These are phyloP conservation scores for Mycena amicta DNA, from an alignment of 768 basidiomycete species.

Conservation along the genomic window DNA sequence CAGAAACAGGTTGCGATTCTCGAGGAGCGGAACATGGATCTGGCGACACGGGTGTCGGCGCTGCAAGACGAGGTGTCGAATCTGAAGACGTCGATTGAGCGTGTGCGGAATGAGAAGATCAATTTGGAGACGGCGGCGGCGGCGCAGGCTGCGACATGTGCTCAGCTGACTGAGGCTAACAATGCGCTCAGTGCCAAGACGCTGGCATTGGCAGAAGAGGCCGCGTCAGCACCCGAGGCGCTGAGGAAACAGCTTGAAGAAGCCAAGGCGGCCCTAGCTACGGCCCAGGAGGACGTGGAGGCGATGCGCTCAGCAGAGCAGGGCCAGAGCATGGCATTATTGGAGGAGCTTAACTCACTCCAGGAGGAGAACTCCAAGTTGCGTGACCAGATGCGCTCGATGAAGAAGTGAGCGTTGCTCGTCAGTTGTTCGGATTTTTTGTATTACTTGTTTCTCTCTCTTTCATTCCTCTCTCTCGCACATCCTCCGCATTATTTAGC, in stretches of 20 bases:
- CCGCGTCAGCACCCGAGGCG: conserved; percentile 56
- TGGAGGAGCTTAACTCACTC: conserved; percentile 86
- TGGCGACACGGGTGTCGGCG: conserved; percentile 53
- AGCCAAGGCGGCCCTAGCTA: conserved; percentile 59
- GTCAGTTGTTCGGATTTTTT: background rate
- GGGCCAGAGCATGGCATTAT: conserved; percentile 76
- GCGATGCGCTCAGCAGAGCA: conserved; percentile 73
- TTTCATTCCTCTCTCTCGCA: background rate
- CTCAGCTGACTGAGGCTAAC: conserved; percentile 79
- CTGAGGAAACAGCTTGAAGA: conserved; percentile 70
- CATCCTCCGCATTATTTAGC: background rate
- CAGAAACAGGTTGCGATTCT: conserved; percentile 83
- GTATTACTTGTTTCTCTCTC: background rate
- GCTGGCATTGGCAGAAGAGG: conserved; percentile 71
- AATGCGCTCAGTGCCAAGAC: conserved; percentile 72
- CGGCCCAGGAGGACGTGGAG: conserved; percentile 69
- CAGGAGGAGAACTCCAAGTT: conserved; percentile 78
- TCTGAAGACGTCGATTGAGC: conserved; percentile 65
- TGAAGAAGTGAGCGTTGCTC: conserved; percentile 43
- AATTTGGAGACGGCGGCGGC: conserved; percentile 69
- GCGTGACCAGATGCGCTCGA: conserved; percentile 68
- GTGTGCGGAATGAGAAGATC: conserved; percentile 60
- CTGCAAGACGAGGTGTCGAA: conserved; percentile 67
- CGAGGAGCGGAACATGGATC: conserved; percentile 68
- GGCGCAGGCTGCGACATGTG: conserved; percentile 73